Conservation (phyloP, 2,329 filamentous ascomycete species). For the Xylaria sp. region DNA sequence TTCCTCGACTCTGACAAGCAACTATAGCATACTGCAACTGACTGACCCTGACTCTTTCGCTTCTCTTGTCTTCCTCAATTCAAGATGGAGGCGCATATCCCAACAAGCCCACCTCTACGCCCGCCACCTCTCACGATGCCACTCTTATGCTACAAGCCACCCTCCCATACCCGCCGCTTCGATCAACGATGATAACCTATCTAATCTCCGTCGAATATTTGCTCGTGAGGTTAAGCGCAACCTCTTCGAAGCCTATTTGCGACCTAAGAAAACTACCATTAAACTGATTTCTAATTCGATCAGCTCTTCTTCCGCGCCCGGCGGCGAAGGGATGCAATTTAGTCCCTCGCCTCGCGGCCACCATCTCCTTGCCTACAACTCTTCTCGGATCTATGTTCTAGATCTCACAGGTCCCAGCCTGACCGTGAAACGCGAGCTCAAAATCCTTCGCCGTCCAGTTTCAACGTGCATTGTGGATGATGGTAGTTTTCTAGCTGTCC, state of each 20-base stretch:
- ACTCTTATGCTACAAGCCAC: conserved; percentile 62
- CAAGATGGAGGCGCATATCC: conserved; percentile 68
- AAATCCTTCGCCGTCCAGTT: conserved; percentile 75
- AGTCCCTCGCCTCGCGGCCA: conserved; percentile 77
- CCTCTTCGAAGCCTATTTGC: conserved; percentile 76
- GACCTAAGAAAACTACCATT: conserved; percentile 72
- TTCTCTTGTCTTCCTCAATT: conserved; percentile 68
- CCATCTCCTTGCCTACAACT: conserved; percentile 80
- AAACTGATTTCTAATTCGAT: conserved; percentile 84
- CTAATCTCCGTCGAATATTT: conserved; percentile 68
- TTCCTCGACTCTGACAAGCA: conserved; percentile 14
- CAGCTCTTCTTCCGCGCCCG: conserved; percentile 81
- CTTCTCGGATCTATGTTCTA: conserved; percentile 81
- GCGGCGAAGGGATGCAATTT: conserved; percentile 86
- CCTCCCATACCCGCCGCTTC: conserved; percentile 42
- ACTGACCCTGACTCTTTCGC: conserved; percentile 69
- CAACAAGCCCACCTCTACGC: conserved; percentile 68
- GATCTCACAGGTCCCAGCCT: conserved; percentile 67
- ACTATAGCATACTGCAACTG: conserved; percentile 62
- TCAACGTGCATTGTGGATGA: conserved; percentile 81
- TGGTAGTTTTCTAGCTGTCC: conserved; percentile 75
- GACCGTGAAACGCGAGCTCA: conserved; percentile 75
- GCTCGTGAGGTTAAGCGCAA: conserved; percentile 75
- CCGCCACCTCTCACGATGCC: conserved; percentile 65
- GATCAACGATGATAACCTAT: conserved; percentile 57